Percentiles rank a stretch among this genome's conserved stretches.
Evolutionary conservation across 2,329 filamentous ascomycete genomes (phyloP).

Genomic region (Monilinia fructigena): DNA sequence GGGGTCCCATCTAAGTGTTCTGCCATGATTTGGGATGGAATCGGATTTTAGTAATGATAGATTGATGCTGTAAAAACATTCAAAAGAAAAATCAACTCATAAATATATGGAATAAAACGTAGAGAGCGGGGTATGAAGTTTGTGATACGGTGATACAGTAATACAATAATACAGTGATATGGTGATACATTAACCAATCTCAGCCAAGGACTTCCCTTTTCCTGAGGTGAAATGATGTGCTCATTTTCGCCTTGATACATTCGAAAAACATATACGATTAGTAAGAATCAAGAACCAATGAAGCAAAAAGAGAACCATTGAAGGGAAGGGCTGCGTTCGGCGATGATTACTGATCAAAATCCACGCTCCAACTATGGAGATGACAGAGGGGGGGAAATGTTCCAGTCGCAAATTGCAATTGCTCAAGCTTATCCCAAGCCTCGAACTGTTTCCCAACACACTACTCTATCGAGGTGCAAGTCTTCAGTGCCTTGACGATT

Average conservation of each 20-base stretch:
- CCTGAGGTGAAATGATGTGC: background rate
- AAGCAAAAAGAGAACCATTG: too few species aligned
- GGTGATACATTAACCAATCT: background rate
- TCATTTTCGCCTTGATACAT: background rate
- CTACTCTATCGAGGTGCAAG: background rate
- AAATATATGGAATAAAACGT: background rate
- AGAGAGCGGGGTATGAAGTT: background rate
- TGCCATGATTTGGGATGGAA: background rate
- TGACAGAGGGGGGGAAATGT: background rate
- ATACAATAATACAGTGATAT: too few species aligned
- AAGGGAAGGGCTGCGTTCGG: background rate
- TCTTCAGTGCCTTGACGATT: background rate
- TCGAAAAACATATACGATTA: background rate
- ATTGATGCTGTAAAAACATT: background rate
- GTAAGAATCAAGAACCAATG: background rate
- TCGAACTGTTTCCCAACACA: background rate
- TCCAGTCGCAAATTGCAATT: background rate
- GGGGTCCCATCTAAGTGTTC: slow-evolving; percentile 2
- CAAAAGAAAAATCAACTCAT: background rate
- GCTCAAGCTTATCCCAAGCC: background rate
- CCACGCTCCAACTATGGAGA: background rate
- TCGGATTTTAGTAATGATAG: background rate
- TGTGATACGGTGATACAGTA: background rate
- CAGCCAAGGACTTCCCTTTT: background rate
- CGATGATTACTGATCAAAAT: background rate